Percentiles rank a stretch among this genome's conserved stretches.
These are phyloP conservation scores for Phytophthora vignae DNA, from an alignment of 352 stramenopile species.

Conservation along the genomic window DNA sequence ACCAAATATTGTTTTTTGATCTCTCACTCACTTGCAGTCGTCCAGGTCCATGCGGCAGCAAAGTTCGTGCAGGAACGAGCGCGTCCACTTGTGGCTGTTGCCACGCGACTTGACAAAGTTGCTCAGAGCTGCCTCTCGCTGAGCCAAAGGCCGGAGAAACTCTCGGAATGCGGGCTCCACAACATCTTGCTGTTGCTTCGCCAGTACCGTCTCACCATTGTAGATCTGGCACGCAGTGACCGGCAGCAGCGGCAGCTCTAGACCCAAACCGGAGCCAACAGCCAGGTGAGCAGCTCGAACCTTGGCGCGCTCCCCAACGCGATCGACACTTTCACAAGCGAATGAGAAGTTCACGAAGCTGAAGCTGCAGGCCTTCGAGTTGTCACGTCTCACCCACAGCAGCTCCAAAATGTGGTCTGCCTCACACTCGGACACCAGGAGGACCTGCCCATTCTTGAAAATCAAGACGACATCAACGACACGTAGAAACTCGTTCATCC, in stretches of 20 bases:
- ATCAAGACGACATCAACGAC: conserved; percentile 49
- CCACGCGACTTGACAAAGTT: conserved; percentile 44
- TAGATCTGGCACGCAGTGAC: conserved; percentile 32
- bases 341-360: conserved; percentile 40
- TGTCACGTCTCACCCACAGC: conserved; percentile 29
- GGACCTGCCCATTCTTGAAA: conserved; percentile 47
- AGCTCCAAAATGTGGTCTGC: conserved; percentile 44
- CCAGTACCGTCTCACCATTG: conserved; percentile 49
- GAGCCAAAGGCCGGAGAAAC: conserved; percentile 22
- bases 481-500: conserved; percentile 38
- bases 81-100: conserved; percentile 43
- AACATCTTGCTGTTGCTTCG: conserved; percentile 18
- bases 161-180: conserved; percentile 20
- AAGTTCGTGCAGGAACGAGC: conserved; percentile 52
- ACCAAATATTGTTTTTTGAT: too few species aligned
- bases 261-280: conserved; percentile 12
- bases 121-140: conserved; percentile 34
- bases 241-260: conserved; percentile 11
- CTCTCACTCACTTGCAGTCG: conserved; percentile 16
- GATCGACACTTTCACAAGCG: conserved; percentile 27
- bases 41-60: conserved; percentile 51
- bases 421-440: conserved; percentile 20
- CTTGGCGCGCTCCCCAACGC: neutral
- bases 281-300: conserved; percentile 18
- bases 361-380: conserved; percentile 16